phyloP scores from a whole-genome alignment of 2,329 filamentous ascomycete species.

The Westerdykella sp. region DNA sequence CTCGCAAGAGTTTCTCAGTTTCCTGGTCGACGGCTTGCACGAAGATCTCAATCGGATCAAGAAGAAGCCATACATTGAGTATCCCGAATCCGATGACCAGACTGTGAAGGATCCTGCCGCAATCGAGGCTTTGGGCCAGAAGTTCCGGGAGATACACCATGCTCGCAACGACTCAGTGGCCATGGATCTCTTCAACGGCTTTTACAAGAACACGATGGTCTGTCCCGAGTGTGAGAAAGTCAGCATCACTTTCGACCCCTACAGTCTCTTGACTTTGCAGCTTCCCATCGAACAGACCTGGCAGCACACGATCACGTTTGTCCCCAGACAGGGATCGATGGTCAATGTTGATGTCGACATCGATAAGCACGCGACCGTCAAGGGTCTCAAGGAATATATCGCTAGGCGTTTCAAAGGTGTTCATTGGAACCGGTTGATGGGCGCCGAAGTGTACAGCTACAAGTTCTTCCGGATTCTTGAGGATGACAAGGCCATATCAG shows the following conservation, averaged over 20 bases:
- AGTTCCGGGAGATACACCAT: conserved; percentile 88
- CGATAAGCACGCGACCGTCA: conserved; percentile 67
- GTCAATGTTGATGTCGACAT: conserved; percentile 72
- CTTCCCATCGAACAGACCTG: conserved; percentile 82
- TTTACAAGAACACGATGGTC: conserved; percentile 96
- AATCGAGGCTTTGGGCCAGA: conserved; percentile 76
- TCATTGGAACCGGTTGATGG: conserved; percentile 60
- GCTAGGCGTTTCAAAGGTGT: conserved; percentile 48
- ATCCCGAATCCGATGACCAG: conserved; percentile 94
- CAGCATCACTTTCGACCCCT: conserved; percentile 97
- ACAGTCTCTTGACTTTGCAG: conserved; percentile 88
- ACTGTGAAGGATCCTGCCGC: conserved; percentile 79
- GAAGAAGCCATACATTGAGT: conserved; percentile 96
- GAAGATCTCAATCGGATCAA: conserved; percentile 91
- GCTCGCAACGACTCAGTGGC: conserved; percentile 91
- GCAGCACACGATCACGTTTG: conserved; percentile 67
- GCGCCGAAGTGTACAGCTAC: conserved; percentile 72
- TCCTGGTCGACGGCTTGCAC: conserved; percentile 87
- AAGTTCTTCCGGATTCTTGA: conserved; percentile 85
- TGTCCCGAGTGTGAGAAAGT: conserved; percentile 90
- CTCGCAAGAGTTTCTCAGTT: conserved; percentile 93
- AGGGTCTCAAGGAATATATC: conserved; percentile 58
- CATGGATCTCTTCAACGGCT: conserved; percentile 90
- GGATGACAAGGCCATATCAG: conserved; percentile 58
- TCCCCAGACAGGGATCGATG: conserved; percentile 66